Evolutionary conservation across 208 protist species (phyloP), one percentile per base, ranked within the genome.

Genomic region (Jaenimonas drosophilae): DNA sequence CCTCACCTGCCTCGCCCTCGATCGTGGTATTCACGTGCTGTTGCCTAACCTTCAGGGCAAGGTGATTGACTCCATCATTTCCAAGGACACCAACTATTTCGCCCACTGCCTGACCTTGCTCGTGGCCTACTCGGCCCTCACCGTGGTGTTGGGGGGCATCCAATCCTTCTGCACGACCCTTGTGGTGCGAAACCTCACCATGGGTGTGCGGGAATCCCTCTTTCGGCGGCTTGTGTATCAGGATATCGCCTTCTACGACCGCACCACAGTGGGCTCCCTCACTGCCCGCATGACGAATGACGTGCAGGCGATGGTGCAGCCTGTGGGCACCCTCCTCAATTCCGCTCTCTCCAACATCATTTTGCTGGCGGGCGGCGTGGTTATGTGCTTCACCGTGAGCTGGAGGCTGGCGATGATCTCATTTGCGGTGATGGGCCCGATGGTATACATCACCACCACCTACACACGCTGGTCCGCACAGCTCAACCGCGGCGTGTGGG

Each of bases 251-350:
- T 78, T 83, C 42, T 83, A 60, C 37, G 59, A 78, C 43, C 58
- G 54, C 55, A 36, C 53, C 54, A 76, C 61, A 11, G 66, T 78
- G 17, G 70, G 70, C 20, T 68, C 56, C 5, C 51, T 78, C 27
- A 83, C 66, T 12, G 56, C 70, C 21, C 66, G 70, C 52, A 78
- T 83, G 70, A 78, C 64, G 27, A 83, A 69, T 52, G 75, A 78
- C 48, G 65, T 74, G 34, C 54, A 73, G 42, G 75, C 65, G 21
- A 78, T 64, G 54, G 53, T 72, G 20, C 54, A 66, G 44, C 75
- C 66, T 0, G 41, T 78, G 28, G 38, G 60, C 29, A 73, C 59
- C 28, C 49, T 83, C 20, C 49, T 83, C 33, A 70, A 62, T 52
- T 54, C 54, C 24, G 47, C 67, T 9, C 34, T 76, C 17, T 57